Evolutionary conservation across 805 yeast species (phyloP).

Genomic region (Yamadazyma nakazawae): DNA sequence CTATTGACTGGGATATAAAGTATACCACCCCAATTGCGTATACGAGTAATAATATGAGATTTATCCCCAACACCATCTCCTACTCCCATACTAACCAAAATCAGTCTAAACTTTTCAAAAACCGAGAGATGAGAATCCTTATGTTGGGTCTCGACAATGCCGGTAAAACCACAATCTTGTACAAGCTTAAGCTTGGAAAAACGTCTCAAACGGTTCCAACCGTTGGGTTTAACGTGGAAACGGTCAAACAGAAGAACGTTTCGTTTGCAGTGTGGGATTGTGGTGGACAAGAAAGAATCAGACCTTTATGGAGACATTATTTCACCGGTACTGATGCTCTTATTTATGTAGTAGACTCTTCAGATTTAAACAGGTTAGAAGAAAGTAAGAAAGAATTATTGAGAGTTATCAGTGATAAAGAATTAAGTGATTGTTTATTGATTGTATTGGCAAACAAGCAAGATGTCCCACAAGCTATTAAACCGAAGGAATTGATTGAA

Average conservation of each 20-base stretch:
- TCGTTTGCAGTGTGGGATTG: conserved; percentile 92
- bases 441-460: conserved; percentile 89
- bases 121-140: conserved; percentile 93
- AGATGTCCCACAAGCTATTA: conserved; percentile 68
- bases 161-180: conserved; percentile 85
- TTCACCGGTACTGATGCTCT: conserved; percentile 90
- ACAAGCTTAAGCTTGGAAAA: conserved; percentile 75
- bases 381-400: conserved; percentile 76
- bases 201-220: conserved; percentile 83
- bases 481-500: conserved; percentile 78
- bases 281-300: conserved; percentile 90
- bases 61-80: too few relatives aligned
- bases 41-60: too few relatives aligned
- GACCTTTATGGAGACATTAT: conserved; percentile 95
- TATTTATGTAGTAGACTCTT: conserved; percentile 85
- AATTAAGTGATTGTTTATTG: conserved; percentile 73
- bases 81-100: not conserved
- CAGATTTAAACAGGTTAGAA: conserved; percentile 66
- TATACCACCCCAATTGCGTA: too few relatives aligned
- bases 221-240: conserved; percentile 90
- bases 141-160: conserved; percentile 94
- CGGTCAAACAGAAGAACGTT: conserved; percentile 76
- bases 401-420: conserved; percentile 78
- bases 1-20: too few relatives aligned
- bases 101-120: conserved; percentile 48